Percentiles rank a stretch among this genome's conserved stretches.
Conservation (phyloP, 2,329 filamentous ascomycete species). For the Penicillium sumatraense region DNA sequence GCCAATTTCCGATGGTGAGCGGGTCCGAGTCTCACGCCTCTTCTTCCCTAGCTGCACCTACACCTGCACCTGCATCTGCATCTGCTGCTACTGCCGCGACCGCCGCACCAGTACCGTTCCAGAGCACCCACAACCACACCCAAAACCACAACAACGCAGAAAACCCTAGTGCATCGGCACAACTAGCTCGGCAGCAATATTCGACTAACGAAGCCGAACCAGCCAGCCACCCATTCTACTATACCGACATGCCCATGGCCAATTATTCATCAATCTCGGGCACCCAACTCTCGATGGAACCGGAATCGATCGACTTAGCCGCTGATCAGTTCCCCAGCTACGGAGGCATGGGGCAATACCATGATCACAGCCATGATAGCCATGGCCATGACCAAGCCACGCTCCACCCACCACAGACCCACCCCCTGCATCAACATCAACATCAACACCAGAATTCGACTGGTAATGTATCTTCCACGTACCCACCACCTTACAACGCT, state of each 20-base stretch:
- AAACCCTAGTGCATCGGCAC: constrained; percentile 3
- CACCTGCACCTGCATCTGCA: too few relatives aligned
- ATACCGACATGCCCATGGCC: constrained; percentile 13
- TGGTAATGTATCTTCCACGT: constrained; percentile 27
- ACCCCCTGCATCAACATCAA: constrained; percentile 36
- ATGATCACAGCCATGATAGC: too few relatives aligned
- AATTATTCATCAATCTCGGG: constrained; percentile 30
- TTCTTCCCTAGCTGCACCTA: constrained; percentile 3
- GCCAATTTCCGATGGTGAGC: constrained; percentile 12
- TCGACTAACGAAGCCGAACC: constrained; percentile 14
- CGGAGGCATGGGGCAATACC: constrained; percentile 12
- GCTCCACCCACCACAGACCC: constrained; percentile 24
- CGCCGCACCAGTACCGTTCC: constrained; percentile 4
- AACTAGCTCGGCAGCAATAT: constrained; percentile 18
- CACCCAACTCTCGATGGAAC: constrained; percentile 32
- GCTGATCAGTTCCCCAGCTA: constrained; percentile 23
- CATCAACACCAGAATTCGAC: too few relatives aligned
- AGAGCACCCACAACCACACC: constrained; percentile 4
- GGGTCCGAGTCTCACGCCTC: background rate
- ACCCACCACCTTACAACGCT: constrained; percentile 39
- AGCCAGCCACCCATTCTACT: constrained; percentile 10
- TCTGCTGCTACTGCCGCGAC: too few relatives aligned
- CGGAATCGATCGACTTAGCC: constrained; percentile 28
- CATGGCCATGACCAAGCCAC: constrained; percentile 21
- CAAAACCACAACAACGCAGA: too few relatives aligned